Evolutionary conservation across 306 rosid genomes (phyloP), one percentile per base, ranked within the genome.

Genomic region (Rosa chinensis): DNA sequence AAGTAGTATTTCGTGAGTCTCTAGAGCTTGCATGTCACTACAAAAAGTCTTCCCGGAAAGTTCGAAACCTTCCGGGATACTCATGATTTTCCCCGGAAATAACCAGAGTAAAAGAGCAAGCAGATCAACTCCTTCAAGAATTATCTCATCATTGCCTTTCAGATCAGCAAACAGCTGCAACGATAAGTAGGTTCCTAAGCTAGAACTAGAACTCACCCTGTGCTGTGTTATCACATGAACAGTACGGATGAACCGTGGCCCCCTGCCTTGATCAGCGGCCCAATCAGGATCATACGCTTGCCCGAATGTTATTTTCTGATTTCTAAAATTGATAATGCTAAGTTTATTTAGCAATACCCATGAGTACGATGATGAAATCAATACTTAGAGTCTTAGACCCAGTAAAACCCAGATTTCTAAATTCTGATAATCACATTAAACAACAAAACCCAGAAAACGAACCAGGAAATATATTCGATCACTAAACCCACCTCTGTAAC

Each of bases 351-450:
- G 47, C 10, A 9, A 1, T 0, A 10, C 16, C 66, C 37, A 59
- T 23, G 67, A 61, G 67, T 21, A 56, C 32, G 21, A 8, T n/a
- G 63, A n/a, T 13, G 63, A 56, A 7, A 56, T n/a, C 63, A 56
- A 56, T n/a, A 3, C 13, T 8, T 56, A n/a, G n/a, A n/a, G n/a
- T n/a, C n/a, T n/a, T n/a, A 3, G 63, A n/a, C 63, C 63, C 13
- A 2, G 32, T 25, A 40, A 75, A 43, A 47, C 75, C 72, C 77
- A 75, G 44, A 78, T 62, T 63, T 55, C 76, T 18, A 9, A 32
- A 18, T 18, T 70, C 9, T 47, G 17, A n/a, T 13, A 4, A 47
- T 58, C 66, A 47, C 18, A 10, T 4, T 40, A 35, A 21, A 10
- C 16, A 50, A 17, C 25, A 35, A 35, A 55, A 23, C 50, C 25